Evolutionary conservation across 257 asterid species (phyloP).

Genomic region (Misopates orontium): DNA sequence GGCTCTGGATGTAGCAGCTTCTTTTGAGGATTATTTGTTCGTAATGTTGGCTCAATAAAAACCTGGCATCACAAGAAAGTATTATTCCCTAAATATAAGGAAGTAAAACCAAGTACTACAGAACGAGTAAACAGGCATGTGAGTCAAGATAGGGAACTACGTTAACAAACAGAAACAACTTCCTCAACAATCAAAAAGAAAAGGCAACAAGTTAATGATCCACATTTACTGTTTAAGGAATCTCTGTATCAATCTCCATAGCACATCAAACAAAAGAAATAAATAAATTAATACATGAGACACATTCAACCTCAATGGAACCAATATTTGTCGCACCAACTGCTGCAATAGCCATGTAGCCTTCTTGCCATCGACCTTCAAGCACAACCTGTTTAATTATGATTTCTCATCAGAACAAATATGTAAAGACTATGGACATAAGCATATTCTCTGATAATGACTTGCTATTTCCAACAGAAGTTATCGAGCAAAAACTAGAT

Average conservation of each 20-base stretch:
- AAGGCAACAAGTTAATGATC: neutral
- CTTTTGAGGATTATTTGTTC: constrained; percentile 70
- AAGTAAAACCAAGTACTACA: neutral
- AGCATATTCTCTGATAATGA: neutral
- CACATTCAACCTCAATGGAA: constrained; percentile 70
- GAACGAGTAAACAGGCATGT: neutral
- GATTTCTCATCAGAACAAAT: constrained; percentile 26
- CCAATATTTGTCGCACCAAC: constrained; percentile 96
- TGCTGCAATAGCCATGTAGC: constrained; percentile 97
- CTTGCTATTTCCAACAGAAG: constrained; percentile 15
- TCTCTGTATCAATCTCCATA: constrained; percentile 4
- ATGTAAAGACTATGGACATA: constrained; percentile 13
- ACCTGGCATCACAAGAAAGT: constrained; percentile 47
- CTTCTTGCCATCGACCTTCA: constrained; percentile 92
- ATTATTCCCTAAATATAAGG: constrained; percentile 11
- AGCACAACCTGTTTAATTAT: constrained; percentile 71
- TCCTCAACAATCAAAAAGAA: neutral
- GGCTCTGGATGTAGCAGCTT: constrained; percentile 61
- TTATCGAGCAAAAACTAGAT: neutral
- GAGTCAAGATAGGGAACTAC: neutral
- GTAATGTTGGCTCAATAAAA: constrained; percentile 72
- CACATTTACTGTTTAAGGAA: constrained; percentile 13
- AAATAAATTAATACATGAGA: constrained; percentile 23
- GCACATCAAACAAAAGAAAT: constrained; percentile 4
- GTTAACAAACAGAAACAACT: constrained; percentile 10